Evolutionary conservation across 805 yeast genomes (phyloP).

Genomic region (Candida palmyrensis): DNA sequence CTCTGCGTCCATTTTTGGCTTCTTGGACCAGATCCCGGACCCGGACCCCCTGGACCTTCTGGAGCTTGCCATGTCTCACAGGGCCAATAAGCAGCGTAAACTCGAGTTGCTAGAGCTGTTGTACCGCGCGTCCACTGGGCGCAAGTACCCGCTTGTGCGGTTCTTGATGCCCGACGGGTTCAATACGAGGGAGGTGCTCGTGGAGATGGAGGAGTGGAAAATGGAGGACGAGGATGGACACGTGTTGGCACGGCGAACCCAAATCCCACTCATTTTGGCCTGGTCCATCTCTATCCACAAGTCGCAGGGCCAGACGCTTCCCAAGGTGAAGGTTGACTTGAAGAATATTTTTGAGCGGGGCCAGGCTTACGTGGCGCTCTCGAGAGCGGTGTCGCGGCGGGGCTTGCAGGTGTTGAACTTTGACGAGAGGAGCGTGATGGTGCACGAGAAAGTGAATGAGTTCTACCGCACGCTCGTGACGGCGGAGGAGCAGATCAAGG

Average conservation of each 20-base stretch:
- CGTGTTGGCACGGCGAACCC: conserved; percentile 65
- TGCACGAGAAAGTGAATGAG: conserved; percentile 27
- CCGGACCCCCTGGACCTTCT: too few relatives aligned
- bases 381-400: conserved; percentile 69
- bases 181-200: conserved; percentile 63
- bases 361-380: conserved; percentile 78
- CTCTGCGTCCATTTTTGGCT: conserved; percentile 47
- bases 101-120: conserved; percentile 38
- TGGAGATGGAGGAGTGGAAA: conserved; percentile 79
- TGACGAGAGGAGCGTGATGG: conserved; percentile 46
- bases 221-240: conserved; percentile 69
- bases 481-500: conserved; percentile 12
- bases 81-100: conserved; percentile 43
- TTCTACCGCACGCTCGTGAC: conserved; percentile 26
- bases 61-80: conserved; percentile 5
- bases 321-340: conserved; percentile 64
- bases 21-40: conserved; percentile 22
- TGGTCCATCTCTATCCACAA: conserved; percentile 86
- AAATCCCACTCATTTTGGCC: conserved; percentile 65
- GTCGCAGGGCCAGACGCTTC: conserved; percentile 80
- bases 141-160: conserved; percentile 68
- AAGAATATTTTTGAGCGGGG: conserved; percentile 70
- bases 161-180: conserved; percentile 69
- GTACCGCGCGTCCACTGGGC: conserved; percentile 40
- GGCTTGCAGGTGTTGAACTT: conserved; percentile 63